Evolutionary conservation across 352 stramenopile species (phyloP).

Genomic region (Pythium biforme): DNA sequence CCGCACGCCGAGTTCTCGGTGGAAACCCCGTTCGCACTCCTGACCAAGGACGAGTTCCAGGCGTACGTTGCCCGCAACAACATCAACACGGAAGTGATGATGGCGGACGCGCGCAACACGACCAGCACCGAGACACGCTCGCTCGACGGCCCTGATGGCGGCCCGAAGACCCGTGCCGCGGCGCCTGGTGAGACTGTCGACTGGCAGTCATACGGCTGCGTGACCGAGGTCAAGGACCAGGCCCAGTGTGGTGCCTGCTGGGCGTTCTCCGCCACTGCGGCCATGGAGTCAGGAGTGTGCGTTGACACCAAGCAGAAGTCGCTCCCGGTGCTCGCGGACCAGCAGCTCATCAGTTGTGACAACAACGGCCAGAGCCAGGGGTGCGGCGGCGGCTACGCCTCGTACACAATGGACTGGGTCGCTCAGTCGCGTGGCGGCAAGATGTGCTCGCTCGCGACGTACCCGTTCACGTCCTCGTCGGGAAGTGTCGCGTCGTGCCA

Average conservation of each 20-base stretch:
- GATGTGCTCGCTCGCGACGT: slow-evolving; percentile 55
- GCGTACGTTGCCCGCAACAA: slow-evolving; percentile 52
- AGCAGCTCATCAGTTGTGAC: slow-evolving; percentile 75
- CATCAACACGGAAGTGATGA: slow-evolving; percentile 25
- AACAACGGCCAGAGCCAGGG: slow-evolving; percentile 42
- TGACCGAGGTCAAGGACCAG: slow-evolving; percentile 73
- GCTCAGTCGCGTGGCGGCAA: slow-evolving; percentile 40
- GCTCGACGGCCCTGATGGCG: slow-evolving; percentile 16
- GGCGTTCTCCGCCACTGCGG: slow-evolving; percentile 57
- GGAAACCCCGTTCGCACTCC: slow-evolving; percentile 55
- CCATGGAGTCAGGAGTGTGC: slow-evolving; percentile 56
- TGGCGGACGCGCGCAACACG: slow-evolving; percentile 7
- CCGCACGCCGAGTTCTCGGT: slow-evolving; percentile 56
- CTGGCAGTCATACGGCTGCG: slow-evolving; percentile 64
- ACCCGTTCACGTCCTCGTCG: slow-evolving; percentile 43
- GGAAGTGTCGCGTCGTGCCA: slow-evolving; percentile 36
- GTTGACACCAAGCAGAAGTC: slow-evolving; percentile 35
- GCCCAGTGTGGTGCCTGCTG: slow-evolving; percentile 53
- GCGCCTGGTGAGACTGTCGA: slow-evolving; percentile 50
- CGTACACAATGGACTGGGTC: slow-evolving; percentile 62
- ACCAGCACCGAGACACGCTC: slow-evolving; percentile 5
- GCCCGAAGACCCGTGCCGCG: slow-evolving; percentile 39
- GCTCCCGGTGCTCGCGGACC: slow-evolving; percentile 46
- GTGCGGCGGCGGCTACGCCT: slow-evolving; percentile 60
- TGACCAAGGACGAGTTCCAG: slow-evolving; percentile 60